A percentile compares a stretch with the other conserved stretches of the same genome.
Conservation (phyloP, 768 basidiomycete genomes). For the Amanita jacksonii region DNA sequence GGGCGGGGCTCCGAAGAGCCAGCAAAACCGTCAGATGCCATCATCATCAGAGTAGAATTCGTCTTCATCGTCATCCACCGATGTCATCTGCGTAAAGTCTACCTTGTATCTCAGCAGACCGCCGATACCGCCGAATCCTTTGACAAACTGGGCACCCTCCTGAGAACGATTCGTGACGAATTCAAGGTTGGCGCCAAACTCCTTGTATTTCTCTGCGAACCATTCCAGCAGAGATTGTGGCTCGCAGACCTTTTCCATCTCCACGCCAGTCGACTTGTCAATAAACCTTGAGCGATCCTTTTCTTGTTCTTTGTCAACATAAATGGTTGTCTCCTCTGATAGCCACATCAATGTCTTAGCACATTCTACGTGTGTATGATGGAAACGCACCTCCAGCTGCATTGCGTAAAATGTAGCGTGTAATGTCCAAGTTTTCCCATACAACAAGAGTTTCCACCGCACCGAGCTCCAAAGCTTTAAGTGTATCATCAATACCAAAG, state of each 20-base stretch:
- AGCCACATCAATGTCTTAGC: too few species aligned
- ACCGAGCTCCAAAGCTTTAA: slow-evolving; percentile 93
- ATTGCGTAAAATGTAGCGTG: slow-evolving; percentile 81
- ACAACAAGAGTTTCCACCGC: slow-evolving; percentile 96
- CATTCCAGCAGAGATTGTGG: slow-evolving; percentile 89
- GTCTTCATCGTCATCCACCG: slow-evolving; percentile 76
- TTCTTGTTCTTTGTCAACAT: slow-evolving; percentile 74
- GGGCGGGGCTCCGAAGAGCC: slow-evolving; percentile 80
- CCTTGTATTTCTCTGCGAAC: slow-evolving; percentile 98
- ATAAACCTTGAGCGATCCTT: slow-evolving; percentile 92
- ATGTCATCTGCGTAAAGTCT: slow-evolving; percentile 77
- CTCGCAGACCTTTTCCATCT: slow-evolving; percentile 88
- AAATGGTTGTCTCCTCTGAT: slow-evolving; percentile 75
- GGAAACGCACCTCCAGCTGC: slow-evolving; percentile 77
- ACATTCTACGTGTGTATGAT: too few species aligned
- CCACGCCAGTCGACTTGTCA: slow-evolving; percentile 88
- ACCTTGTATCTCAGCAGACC: slow-evolving; percentile 96
- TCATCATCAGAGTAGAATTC: slow-evolving; percentile 78
- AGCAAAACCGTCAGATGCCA: slow-evolving; percentile 76
- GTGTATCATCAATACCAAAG: slow-evolving; percentile 94
- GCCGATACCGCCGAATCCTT: slow-evolving; percentile 97
- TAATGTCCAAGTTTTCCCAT: slow-evolving; percentile 95
- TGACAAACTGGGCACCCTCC: slow-evolving; percentile 96
- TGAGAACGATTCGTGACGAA: slow-evolving; percentile 96
- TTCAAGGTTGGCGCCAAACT: slow-evolving; percentile 92